Evolutionary conservation across 1,284 basidiomycete genomes (phyloP).

Genomic region (Clitocybe nebularis): DNA sequence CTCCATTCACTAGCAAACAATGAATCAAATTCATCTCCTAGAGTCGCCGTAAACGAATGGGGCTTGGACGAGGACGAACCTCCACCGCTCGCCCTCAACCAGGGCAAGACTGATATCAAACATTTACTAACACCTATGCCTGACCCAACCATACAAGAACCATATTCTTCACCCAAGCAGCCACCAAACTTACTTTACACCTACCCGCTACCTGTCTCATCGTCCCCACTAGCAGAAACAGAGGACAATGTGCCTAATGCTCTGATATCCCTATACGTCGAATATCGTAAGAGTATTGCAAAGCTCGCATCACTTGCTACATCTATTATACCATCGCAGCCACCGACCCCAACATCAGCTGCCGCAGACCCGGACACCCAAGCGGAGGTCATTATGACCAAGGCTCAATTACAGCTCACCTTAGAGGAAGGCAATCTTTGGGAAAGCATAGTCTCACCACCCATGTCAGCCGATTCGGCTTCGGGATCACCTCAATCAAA

Average conservation of each 20-base stretch:
- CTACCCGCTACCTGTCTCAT: background rate
- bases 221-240: slow-evolving; percentile 1
- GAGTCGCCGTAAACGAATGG: background rate
- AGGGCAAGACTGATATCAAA: background rate
- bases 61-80: background rate
- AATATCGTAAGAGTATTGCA: slow-evolving; percentile 46
- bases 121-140: background rate
- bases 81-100: background rate
- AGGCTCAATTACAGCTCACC: slow-evolving; percentile 57
- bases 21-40: no score
- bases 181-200: no score
- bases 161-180: background rate
- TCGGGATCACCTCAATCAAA: slow-evolving; percentile 14
- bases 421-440: slow-evolving; percentile 64
- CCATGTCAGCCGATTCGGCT: slow-evolving; percentile 8
- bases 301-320: slow-evolving; percentile 39
- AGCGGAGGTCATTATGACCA: slow-evolving; percentile 55
- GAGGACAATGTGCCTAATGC: slow-evolving; percentile 22
- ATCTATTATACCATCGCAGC: slow-evolving; percentile 13
- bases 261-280: slow-evolving; percentile 43
- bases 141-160: background rate
- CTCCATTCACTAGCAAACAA: background rate
- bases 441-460: slow-evolving; percentile 36
- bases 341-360: slow-evolving; percentile 9
- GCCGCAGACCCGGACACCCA: slow-evolving; percentile 31